phyloP scores from a whole-genome alignment of 257 asterid species.

The Marsdenia floribunda region DNA sequence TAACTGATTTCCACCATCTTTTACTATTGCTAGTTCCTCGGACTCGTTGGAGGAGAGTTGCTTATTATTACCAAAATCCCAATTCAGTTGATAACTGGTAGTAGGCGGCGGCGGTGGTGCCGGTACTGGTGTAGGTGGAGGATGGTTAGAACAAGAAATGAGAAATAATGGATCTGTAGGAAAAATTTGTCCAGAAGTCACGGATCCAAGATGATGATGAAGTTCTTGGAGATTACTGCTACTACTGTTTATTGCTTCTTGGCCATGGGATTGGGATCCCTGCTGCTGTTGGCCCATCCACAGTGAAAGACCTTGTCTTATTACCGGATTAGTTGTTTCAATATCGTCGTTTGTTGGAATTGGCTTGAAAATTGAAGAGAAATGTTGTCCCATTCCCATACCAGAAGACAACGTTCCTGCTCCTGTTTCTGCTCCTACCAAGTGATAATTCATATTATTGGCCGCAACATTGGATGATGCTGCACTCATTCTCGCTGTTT shows the following conservation, averaged over 20 bases:
- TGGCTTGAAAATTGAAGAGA: conserved; percentile 52
- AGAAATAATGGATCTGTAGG: conserved; percentile 24
- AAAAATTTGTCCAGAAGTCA: conserved; percentile 21
- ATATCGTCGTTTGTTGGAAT: conserved; percentile 16
- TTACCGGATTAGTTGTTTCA: conserved; percentile 22
- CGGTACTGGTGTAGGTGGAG: conserved; percentile 28
- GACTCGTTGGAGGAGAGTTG: conserved; percentile 2
- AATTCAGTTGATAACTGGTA: too few relatives aligned
- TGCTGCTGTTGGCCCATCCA: conserved; percentile 38
- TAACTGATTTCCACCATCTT: conserved; percentile 19
- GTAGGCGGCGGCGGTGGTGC: too few relatives aligned
- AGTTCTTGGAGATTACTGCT: conserved; percentile 41
- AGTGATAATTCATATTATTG: conserved; percentile 40
- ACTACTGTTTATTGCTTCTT: conserved; percentile 23
- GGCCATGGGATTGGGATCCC: conserved; percentile 15
- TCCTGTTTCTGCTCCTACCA: conserved; percentile 33
- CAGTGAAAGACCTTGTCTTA: conserved; percentile 39
- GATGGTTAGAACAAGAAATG: conserved; percentile 26
- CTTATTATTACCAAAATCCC: too few relatives aligned
- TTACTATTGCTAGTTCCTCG: conserved; percentile 26
- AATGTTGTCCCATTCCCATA: conserved; percentile 36
- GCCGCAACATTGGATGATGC: conserved; percentile 45
- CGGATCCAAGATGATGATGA: conserved; percentile 23
- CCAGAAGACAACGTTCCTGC: neutral
- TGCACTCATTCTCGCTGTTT: conserved; percentile 76